Percentiles rank a stretch among this genome's conserved stretches.
Conservation (phyloP, 2,329 filamentous ascomycete genomes). For the Aspergillus alliaceus region DNA sequence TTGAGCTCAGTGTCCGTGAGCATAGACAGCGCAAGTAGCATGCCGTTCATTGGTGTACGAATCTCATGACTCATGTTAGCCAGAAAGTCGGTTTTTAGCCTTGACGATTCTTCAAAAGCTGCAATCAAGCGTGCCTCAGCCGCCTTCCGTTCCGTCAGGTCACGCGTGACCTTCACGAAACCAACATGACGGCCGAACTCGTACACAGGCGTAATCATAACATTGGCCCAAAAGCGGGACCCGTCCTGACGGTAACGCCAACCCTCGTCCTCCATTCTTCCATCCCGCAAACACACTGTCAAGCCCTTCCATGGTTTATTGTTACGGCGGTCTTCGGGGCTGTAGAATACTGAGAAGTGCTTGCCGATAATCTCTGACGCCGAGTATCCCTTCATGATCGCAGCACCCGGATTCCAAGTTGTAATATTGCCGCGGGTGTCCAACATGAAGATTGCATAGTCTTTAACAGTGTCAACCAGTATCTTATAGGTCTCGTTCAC, state of each 20-base stretch:
- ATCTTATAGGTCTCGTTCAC: conserved; percentile 60
- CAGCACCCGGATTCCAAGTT: conserved; percentile 60
- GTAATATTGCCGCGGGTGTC: conserved; percentile 56
- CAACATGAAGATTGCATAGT: conserved; percentile 65
- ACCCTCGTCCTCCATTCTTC: conserved; percentile 59
- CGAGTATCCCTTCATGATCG: conserved; percentile 57
- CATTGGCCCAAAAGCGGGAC: conserved; percentile 61
- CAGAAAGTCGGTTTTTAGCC: conserved; percentile 61
- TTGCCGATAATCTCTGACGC: conserved; percentile 56
- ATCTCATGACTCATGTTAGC: conserved; percentile 67
- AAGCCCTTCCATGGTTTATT: conserved; percentile 56
- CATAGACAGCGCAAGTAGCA: conserved; percentile 60
- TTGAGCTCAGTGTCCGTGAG: conserved; percentile 56
- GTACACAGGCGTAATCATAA: conserved; percentile 59
- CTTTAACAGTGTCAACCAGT: conserved; percentile 60
- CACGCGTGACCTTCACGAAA: conserved; percentile 60
- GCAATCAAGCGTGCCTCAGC: conserved; percentile 56
- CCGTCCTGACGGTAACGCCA: conserved; percentile 62
- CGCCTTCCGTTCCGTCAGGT: conserved; percentile 57
- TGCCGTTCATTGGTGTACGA: conserved; percentile 64
- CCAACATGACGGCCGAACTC: conserved; percentile 55
- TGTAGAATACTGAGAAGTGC: conserved; percentile 61
- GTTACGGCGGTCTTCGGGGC: conserved; percentile 49
- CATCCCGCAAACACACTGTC: conserved; percentile 54
- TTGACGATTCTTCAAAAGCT: conserved; percentile 63